These are phyloP conservation scores for Penicillium canescens DNA, from an alignment of 495 filamentous ascomycete species.

Conservation along the genomic window DNA sequence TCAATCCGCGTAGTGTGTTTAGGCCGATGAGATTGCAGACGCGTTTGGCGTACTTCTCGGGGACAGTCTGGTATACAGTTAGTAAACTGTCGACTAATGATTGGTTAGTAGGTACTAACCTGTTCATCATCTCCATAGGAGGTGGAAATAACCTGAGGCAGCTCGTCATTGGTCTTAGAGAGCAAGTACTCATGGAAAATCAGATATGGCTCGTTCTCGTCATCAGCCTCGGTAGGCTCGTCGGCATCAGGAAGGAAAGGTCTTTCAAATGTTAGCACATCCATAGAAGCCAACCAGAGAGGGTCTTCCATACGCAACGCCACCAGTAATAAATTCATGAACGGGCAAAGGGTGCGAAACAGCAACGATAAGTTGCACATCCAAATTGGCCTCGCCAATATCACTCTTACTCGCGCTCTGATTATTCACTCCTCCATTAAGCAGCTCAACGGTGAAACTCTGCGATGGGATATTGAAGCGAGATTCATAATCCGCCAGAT, in stretches of 20 bases:
- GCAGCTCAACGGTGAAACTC: constrained; percentile 57
- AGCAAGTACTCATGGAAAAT: constrained; percentile 61
- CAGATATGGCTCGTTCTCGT: constrained; percentile 68
- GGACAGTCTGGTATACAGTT: constrained; percentile 55
- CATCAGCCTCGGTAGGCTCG: constrained; percentile 43
- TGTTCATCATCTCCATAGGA: constrained; percentile 74
- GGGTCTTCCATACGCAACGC: constrained; percentile 39
- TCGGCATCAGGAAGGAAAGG: constrained; percentile 60
- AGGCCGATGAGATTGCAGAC: constrained; percentile 69
- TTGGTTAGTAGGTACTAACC: constrained; percentile 4
- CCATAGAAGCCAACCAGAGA: neutral
- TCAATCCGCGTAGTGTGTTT: constrained; percentile 68
- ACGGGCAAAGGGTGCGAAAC: constrained; percentile 57
- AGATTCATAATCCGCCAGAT: constrained; percentile 33
- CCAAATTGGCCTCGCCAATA: constrained; percentile 65
- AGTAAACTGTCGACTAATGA: neutral
- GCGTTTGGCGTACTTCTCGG: constrained; percentile 58
- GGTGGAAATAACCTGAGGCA: constrained; percentile 68
- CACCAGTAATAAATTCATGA: constrained; percentile 62
- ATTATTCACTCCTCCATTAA: constrained; percentile 55
- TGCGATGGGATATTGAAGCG: constrained; percentile 37
- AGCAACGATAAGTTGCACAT: constrained; percentile 63
- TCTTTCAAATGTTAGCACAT: constrained; percentile 13
- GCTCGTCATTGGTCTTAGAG: constrained; percentile 48
- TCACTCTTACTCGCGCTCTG: constrained; percentile 41